Evolutionary conservation across 129 eudicot genomes (phyloP), one percentile per base, ranked within the genome.

Genomic region (Chrysanthemum lavandulifolium): DNA sequence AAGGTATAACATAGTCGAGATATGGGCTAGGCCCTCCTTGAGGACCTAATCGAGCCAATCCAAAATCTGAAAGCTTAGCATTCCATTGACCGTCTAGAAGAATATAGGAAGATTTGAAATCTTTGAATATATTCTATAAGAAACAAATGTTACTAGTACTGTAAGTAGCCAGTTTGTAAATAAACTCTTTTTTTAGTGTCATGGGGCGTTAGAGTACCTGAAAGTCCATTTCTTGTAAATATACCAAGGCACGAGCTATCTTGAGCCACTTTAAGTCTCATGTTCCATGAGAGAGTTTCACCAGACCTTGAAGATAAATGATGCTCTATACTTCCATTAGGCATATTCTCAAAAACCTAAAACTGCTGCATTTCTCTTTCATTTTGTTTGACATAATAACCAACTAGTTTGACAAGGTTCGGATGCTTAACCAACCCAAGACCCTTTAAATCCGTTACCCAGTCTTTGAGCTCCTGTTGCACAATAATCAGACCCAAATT

Each of bases 51-150:
- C 94, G 71, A 19, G 96, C 96, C 81, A 90, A 80, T 65, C 96
- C 96, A 76, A 90, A 90, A 77, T 90, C 96, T 31, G 96, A 87
- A 47, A 90, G 82, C 86, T 90, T 90, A 2, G 94, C 96, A 47
- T 85, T 90, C 91, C 94, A 90, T 16, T 90, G 80, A 74, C 81
- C 96, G 66, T 90, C 94, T 48, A 90, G 82, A 15, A 90, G 94
- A 79, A 90, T 90, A 61, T 90, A 85, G 62, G 96, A 90, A 36
- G 96, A 87, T 76, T 90, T 90, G 77, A 90, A 87, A 82, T 90
- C 96, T 74, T 94, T 60, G 71, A 85, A 90, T 71, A 90, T 90
- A 72, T 87, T 90, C 96, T 89, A 49, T 62, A 68, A 45, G 7
- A 47, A 61, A 49, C 3, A 27, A 27, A 27, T 27, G 29, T 27